phyloP scores from a whole-genome alignment of 129 eudicot species.

The Lactuca saligna region DNA sequence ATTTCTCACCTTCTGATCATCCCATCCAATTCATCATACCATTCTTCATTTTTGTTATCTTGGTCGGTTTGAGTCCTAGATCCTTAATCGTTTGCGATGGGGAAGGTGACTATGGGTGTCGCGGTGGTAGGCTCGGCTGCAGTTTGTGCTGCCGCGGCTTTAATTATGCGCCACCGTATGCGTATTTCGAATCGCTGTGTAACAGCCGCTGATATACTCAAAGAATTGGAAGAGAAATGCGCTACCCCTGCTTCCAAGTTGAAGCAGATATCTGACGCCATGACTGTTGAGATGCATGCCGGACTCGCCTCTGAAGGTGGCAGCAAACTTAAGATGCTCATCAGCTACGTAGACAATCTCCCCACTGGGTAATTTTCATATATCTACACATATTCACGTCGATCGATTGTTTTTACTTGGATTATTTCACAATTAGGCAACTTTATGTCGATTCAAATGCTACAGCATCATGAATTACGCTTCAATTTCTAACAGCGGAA shows the following conservation, averaged over 20 bases:
- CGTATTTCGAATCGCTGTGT: slow-evolving; percentile 40
- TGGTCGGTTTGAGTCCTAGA: background rate
- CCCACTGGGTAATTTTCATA: slow-evolving; percentile 62
- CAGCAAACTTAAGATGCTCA: slow-evolving; percentile 76
- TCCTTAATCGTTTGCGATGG: slow-evolving; percentile 33
- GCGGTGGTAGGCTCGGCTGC: slow-evolving; percentile 67
- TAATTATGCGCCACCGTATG: slow-evolving; percentile 54
- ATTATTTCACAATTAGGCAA: background rate
- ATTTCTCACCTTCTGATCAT: background rate
- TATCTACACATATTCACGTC: background rate
- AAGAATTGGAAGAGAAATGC: slow-evolving; percentile 74
- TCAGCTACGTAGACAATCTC: slow-evolving; percentile 89
- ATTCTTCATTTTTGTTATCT: background rate
- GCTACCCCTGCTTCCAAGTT: slow-evolving; percentile 51
- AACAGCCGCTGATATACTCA: slow-evolving; percentile 45
- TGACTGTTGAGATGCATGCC: slow-evolving; percentile 89
- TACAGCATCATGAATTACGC: slow-evolving; percentile 8
- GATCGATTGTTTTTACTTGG: background rate
- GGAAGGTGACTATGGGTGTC: slow-evolving; percentile 56
- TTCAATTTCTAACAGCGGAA: background rate
- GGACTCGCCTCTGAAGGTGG: slow-evolving; percentile 88
- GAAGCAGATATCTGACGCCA: slow-evolving; percentile 73
- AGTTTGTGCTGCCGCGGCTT: slow-evolving; percentile 60
- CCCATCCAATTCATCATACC: slow-evolving; percentile 11
- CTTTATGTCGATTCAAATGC: slow-evolving; percentile 8